Base-by-base conservation (phyloP, 495 filamentous ascomycete species). In the Copromyces sp. region DNA sequence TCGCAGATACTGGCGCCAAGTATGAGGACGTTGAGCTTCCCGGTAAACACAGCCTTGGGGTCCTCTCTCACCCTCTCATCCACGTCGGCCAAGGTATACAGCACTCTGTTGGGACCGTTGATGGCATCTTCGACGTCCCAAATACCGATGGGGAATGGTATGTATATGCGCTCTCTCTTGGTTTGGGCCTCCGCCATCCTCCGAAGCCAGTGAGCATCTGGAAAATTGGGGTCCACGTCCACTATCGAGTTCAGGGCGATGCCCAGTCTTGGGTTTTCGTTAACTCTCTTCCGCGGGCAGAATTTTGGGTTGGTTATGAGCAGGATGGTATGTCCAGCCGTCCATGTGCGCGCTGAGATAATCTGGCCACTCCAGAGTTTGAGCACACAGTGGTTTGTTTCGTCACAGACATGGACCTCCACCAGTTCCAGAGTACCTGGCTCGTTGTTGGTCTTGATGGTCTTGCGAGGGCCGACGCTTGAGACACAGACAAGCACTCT, bases 61-160 rank as follows among this genome's bases (percentile, higher is more conserved):
- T 81, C 75, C 3, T 75, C 68, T 32, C 84, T 78, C 9, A 85
- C 86, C 78, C 83, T 87, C n/a, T 87, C 84, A 77, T 90, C 89
- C 9, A 91, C 74, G 68, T 91, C 87, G 35, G 86, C 87, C 20
- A 91, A 73, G 0, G 85, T 89, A 73, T 85, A 91, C 39, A 89
- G 77, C 6, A 84, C 82, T 68, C 86, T 80, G n/a, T 78, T 73
- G 6, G 83, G 77, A 6, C 86, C 84, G 41, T 79, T 73, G 53
- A 82, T 79, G 8, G 83, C 82, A n/a, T 74, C 73, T 20, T 88
- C 79, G 35, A 83, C 71, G 77, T 90, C 83, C 80, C 90, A 90
- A 37, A 84, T 77, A 53, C 74, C 81, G 53, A 83, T 77, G 3
- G 87, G 86, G 75, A 88, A 89, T 9, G 83, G 82, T 3, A 84